A percentile compares a stretch with the other conserved stretches of the same genome.
These are phyloP conservation scores for Hymenoscyphus linearis DNA, from an alignment of 2,329 filamentous ascomycete species.

Conservation along the genomic window DNA sequence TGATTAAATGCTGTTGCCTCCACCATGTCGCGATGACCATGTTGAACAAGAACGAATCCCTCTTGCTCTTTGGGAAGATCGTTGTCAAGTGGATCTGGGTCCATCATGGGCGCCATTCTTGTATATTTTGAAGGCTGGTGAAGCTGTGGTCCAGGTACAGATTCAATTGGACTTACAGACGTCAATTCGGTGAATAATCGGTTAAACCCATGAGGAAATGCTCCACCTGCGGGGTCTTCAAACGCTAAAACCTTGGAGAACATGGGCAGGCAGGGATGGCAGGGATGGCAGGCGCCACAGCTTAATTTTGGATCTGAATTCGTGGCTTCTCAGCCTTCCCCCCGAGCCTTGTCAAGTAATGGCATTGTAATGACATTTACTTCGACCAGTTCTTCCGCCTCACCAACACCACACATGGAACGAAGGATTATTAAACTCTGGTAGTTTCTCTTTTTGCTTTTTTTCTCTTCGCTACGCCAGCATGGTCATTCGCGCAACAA, in stretches of 20 bases:
- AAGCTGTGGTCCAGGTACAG: no score
- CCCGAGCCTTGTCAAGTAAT: not conserved
- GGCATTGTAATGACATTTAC: not conserved
- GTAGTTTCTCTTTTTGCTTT: not conserved
- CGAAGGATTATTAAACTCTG: not conserved
- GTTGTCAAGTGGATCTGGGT: constrained; percentile 12
- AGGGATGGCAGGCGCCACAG: not conserved
- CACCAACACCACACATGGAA: constrained; percentile 4
- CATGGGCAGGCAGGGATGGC: not conserved
- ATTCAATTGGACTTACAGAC: not conserved
- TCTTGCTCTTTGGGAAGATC: constrained; percentile 15
- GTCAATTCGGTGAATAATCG: not conserved
- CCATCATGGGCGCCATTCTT: constrained; percentile 18
- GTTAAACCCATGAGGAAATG: not conserved
- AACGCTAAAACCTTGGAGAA: no score
- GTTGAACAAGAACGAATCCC: constrained; percentile 51
- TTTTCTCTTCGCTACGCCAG: constrained; percentile 2
- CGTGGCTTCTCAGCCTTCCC: constrained; percentile 15
- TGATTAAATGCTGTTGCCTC: constrained; percentile 73
- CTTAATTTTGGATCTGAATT: constrained; percentile 3
- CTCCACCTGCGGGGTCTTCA: not conserved
- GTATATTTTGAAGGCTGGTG: not conserved
- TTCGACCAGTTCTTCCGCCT: not conserved
- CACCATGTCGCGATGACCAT: constrained; percentile 59
- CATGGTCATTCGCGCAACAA: constrained; percentile 10